Evolutionary conservation across 305 asterid genomes (phyloP).

Genomic region (Vinca major): DNA sequence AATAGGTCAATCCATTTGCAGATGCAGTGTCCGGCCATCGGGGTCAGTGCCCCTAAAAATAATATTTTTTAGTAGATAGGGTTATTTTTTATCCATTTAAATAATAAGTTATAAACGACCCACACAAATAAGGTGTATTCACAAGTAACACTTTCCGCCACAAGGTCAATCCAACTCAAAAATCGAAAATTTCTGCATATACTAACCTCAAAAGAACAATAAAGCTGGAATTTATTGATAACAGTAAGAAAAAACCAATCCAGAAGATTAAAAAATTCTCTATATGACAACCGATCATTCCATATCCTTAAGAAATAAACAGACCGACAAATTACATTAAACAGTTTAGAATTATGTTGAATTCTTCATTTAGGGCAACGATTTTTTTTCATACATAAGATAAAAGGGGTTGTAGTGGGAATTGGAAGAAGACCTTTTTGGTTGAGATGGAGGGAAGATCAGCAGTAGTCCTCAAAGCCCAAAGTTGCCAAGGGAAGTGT

Average conservation of each 20-base stretch:
- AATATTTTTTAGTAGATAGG: too few relatives aligned
- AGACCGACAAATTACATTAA: not conserved
- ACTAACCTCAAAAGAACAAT: not conserved
- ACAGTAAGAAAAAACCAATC: not conserved
- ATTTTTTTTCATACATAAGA: not conserved
- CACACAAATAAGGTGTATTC: too few relatives aligned
- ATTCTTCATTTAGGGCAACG: not conserved
- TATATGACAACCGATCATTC: not conserved
- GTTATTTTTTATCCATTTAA: too few relatives aligned
- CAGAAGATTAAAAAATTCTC: not conserved
- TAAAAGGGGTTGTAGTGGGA: not conserved
- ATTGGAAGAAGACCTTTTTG: slow-evolving; percentile 1
- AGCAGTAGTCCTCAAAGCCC: not conserved
- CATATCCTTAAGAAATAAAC: not conserved
- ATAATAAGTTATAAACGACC: too few relatives aligned
- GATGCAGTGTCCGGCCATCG: too few relatives aligned
- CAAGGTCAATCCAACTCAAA: not conserved
- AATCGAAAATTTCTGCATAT: not conserved
- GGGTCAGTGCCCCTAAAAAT: too few relatives aligned
- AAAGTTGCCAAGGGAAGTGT: not conserved
- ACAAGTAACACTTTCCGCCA: too few relatives aligned
- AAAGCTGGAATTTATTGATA: not conserved
- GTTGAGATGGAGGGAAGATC: not conserved
- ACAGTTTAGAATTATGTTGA: not conserved
- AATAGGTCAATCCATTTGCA: slow-evolving; percentile 1